A percentile compares a stretch with the other conserved stretches of the same genome.
These are phyloP conservation scores for Apophysomyces elegans DNA, from an alignment of 371 early-diverging fungal genomes.

Conservation along the genomic window DNA sequence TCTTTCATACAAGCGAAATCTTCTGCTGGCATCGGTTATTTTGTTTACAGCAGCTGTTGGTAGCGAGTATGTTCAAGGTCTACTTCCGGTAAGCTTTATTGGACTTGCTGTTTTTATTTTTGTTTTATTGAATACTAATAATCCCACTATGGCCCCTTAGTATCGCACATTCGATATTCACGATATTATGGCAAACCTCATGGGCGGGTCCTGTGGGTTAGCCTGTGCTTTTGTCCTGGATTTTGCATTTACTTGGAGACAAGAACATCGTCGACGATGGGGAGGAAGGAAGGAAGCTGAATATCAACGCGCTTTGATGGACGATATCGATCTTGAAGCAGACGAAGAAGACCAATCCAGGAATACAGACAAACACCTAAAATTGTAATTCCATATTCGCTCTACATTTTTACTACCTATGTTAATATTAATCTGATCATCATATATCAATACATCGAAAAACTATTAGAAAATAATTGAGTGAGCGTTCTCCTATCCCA, in stretches of 20 bases:
- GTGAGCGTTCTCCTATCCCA: background rate
- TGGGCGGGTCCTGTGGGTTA: constrained; percentile 41
- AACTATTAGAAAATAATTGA: background rate
- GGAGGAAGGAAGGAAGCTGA: constrained; percentile 48
- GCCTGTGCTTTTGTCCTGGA: constrained; percentile 31
- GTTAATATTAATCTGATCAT: background rate
- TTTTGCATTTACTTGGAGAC: constrained; percentile 27
- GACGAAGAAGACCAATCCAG: constrained; percentile 25
- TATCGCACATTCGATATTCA: constrained; percentile 53
- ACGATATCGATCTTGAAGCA: constrained; percentile 29
- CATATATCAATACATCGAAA: background rate
- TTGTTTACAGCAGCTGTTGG: constrained; percentile 33
- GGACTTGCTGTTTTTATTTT: background rate
- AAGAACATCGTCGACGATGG: constrained; percentile 39
- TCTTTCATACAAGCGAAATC: constrained; percentile 42
- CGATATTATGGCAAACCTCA: constrained; percentile 51
- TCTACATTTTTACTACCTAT: background rate
- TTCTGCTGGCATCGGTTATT: constrained; percentile 29
- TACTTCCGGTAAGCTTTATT: constrained; percentile 40
- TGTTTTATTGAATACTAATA: too few species aligned
- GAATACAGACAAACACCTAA: background rate
- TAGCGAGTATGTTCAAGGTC: constrained; percentile 51
- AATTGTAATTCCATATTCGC: background rate
- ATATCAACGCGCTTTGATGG: constrained; percentile 49
- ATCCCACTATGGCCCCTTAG: constrained; percentile 14